Percentiles rank a stretch among this genome's conserved stretches.
Conservation (phyloP, 768 basidiomycete species). For the Leccinellum rugosiceps region DNA sequence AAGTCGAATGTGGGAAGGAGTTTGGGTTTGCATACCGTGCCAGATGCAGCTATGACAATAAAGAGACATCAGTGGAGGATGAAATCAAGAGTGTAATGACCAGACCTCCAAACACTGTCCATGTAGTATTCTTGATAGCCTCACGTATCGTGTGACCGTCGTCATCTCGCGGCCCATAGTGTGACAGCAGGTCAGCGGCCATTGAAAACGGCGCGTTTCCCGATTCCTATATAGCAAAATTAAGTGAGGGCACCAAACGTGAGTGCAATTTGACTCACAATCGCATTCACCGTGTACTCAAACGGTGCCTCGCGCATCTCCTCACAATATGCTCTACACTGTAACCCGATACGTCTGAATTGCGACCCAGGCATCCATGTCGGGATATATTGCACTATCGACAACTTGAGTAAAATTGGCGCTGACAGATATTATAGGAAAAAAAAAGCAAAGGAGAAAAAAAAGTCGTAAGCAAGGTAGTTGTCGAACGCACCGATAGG, state of each 20-base stretch:
- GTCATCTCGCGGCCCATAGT: background rate
- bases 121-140: background rate
- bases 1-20: background rate
- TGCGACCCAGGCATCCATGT: slow-evolving; percentile 7
- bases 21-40: background rate
- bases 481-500: background rate
- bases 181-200: background rate
- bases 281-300: background rate
- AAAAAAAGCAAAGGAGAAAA: background rate
- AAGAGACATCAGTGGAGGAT: background rate
- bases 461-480: background rate
- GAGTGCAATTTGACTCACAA: background rate
- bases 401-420: background rate
- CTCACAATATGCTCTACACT: slow-evolving; percentile 16
- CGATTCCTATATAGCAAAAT: background rate
- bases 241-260: background rate
- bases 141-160: background rate
- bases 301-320: slow-evolving; percentile 12
- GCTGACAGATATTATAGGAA: background rate
- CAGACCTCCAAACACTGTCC: slow-evolving; percentile 5
- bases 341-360: slow-evolving; percentile 1
- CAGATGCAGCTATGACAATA: background rate
- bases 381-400: slow-evolving; percentile 7
- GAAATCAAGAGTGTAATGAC: background rate
- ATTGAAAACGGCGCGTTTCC: slow-evolving; percentile 1